Percentiles rank a stretch among this genome's conserved stretches.
phyloP scores from a whole-genome alignment of 176 grass and related monocot species.

The Phoenix roebelenii region DNA sequence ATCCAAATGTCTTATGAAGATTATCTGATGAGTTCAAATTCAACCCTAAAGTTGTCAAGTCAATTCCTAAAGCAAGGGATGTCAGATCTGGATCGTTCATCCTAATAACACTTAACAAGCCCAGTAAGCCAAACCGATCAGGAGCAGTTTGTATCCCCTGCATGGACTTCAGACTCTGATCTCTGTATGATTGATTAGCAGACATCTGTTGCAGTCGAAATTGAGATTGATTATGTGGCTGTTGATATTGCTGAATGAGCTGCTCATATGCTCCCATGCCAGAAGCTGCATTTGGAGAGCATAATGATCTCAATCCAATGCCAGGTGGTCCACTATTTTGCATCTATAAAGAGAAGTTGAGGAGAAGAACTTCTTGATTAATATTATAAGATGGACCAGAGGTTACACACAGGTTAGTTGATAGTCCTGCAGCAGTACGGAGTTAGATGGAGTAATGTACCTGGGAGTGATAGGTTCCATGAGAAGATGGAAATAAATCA shows the following conservation, averaged over 20 bases:
- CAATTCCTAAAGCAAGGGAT: slow-evolving; percentile 94
- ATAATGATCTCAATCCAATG: slow-evolving; percentile 60
- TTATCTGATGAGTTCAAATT: slow-evolving; percentile 87
- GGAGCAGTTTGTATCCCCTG: slow-evolving; percentile 37
- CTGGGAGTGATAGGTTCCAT: slow-evolving; percentile 34
- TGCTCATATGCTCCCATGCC: slow-evolving; percentile 73
- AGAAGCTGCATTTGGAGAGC: slow-evolving; percentile 47
- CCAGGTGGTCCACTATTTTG: slow-evolving; percentile 50
- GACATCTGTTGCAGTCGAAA: slow-evolving; percentile 81
- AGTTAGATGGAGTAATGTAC: slow-evolving; percentile 7
- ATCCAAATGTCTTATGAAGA: slow-evolving; percentile 93
- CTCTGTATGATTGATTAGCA: slow-evolving; percentile 59
- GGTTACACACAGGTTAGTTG: neutral
- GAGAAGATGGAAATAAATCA: slow-evolving; percentile 39
- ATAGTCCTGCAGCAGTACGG: neutral
- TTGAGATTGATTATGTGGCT: slow-evolving; percentile 54
- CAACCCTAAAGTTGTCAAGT: slow-evolving; percentile 76
- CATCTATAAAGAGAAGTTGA: slow-evolving; percentile 40
- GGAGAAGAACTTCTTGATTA: neutral
- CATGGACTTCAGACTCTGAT: slow-evolving; percentile 65
- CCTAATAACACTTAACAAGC: slow-evolving; percentile 71
- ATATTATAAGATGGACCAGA: no score
- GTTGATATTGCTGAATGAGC: slow-evolving; percentile 89
- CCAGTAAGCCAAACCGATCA: slow-evolving; percentile 82
- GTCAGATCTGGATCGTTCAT: slow-evolving; percentile 62